Base-by-base conservation (phyloP, 2,329 filamentous ascomycete species). In the Beauveria sp. region DNA sequence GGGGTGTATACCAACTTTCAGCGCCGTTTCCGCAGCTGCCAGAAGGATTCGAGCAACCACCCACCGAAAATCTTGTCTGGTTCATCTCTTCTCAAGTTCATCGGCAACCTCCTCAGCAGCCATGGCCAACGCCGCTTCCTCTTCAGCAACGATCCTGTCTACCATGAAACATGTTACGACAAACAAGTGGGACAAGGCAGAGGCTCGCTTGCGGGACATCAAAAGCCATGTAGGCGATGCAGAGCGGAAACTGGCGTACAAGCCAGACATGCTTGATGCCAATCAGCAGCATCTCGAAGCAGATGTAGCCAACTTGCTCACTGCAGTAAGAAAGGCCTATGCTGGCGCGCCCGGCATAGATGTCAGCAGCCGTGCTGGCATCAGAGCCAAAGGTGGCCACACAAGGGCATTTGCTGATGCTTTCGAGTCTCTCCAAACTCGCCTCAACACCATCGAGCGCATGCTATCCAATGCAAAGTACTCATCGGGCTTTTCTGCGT, bases 391-490 rank as follows among this genome's bases (percentile, higher is more conserved):
- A 24, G 49, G 40, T 3, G 38, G 40, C 38, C n/a, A 18, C 22
- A 18, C 8, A 12, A 20, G 30, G 9, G 12, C 26, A 5, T 38
- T 14, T 38, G 10, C 20, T 14, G n/a, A 1, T 5, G 28, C n/a
- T 9, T 51, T 28, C 8, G 20, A 53, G n/a, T 8, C 49, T 10
- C 24, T 62, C 3, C 30, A 60, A n/a, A 20, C 3, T 2, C 61
- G 61, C 3, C 50, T 62, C 6, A 18, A 60, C 30, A 42, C 49
- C 12, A 62, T 62, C 5, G 61, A 62, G 50, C 55, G 61, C 14
- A 59, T 62, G 61, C 55, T 62, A 12, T 59, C 46, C 24, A 53
- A 60, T 14, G 51, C 61, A 3, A 62, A 59, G 26, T 60, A 60
- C 55, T 59, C 61, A 3, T 50, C 51, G 5, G 61, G 56, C 1